Percentiles rank a stretch among this genome's conserved stretches.
These are phyloP conservation scores for Talaromyces trachyspermus DNA, from an alignment of 495 filamentous ascomycete genomes.

Conservation along the genomic window DNA sequence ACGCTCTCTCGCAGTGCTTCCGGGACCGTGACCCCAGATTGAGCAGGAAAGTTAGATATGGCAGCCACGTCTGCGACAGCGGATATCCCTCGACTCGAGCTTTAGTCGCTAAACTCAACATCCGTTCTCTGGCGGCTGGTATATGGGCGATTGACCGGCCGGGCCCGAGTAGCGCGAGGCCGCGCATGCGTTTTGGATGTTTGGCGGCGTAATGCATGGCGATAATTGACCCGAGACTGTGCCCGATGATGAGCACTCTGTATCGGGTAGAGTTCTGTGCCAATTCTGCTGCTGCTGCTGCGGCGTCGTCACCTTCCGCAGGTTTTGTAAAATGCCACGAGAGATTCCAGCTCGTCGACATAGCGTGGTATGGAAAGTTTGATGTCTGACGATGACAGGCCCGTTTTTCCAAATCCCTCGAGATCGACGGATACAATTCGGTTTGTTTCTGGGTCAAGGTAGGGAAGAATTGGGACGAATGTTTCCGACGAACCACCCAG, in stretches of 20 bases:
- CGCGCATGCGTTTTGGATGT: background rate
- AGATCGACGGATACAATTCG: constrained; percentile 4
- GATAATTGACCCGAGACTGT: constrained; percentile 4
- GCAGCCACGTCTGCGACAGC: constrained; percentile 2
- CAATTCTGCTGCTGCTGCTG: background rate
- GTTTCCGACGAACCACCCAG: constrained; percentile 2
- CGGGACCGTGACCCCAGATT: background rate
- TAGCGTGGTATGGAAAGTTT: constrained; percentile 14
- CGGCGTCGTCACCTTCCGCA: background rate
- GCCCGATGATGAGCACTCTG: constrained; percentile 3
- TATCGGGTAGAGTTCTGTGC: background rate
- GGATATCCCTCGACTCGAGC: constrained; percentile 3
- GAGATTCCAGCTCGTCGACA: constrained; percentile 16
- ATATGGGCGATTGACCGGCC: constrained; percentile 3
- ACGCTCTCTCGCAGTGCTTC: background rate
- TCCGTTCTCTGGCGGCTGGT: constrained; percentile 4
- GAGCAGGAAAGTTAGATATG: constrained; percentile 4
- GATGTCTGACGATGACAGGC: constrained; percentile 6
- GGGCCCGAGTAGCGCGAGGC: constrained; percentile 1
- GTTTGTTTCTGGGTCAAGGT: constrained; percentile 4
- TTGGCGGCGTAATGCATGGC: constrained; percentile 3
- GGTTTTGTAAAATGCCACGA: constrained; percentile 11
- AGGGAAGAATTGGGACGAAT: background rate
- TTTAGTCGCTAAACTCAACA: constrained; percentile 5
- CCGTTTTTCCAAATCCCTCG: constrained; percentile 5